phyloP scores from a whole-genome alignment of 2,329 filamentous ascomycete genomes.

The Thielaviopsis musarum region DNA sequence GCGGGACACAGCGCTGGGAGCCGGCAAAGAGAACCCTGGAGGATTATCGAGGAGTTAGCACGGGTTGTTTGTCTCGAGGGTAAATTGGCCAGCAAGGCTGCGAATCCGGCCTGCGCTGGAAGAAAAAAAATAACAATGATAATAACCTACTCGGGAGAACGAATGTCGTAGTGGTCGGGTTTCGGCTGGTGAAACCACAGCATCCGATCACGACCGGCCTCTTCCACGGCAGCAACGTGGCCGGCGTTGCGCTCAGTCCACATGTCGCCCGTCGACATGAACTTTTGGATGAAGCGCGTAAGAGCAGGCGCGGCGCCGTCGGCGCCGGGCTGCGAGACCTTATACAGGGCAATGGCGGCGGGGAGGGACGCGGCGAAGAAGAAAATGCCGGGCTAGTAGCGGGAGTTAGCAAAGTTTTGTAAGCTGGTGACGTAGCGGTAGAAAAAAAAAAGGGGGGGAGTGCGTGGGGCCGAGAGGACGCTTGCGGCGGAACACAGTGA shows the following conservation, averaged over 20 bases:
- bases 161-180: conserved; percentile 34
- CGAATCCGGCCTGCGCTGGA: neutral
- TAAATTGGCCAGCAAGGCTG: neutral
- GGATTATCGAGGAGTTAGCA: conserved; percentile 22
- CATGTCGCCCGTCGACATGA: conserved; percentile 25
- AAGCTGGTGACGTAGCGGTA: too few relatives aligned
- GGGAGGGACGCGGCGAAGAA: conserved; percentile 29
- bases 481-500: too few relatives aligned
- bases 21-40: conserved; percentile 37
- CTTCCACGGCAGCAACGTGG: conserved; percentile 34
- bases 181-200: conserved; percentile 30
- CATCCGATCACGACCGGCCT: conserved; percentile 40
- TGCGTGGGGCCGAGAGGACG: too few relatives aligned
- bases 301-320: conserved; percentile 34
- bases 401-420: neutral
- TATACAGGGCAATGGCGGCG: conserved; percentile 28
- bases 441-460: too few relatives aligned
- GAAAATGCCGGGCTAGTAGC: conserved; percentile 30
- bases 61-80: neutral
- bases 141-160: conserved; percentile 38
- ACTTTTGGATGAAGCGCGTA: conserved; percentile 28
- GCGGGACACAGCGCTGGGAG: conserved; percentile 20
- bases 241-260: conserved; percentile 37
- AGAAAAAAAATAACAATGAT: neutral
- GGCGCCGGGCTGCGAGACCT: conserved; percentile 29